Percentiles rank a stretch among this genome's conserved stretches.
Conservation (phyloP, 2,329 filamentous ascomycete species). For the Ophiostoma triangulosporum region DNA sequence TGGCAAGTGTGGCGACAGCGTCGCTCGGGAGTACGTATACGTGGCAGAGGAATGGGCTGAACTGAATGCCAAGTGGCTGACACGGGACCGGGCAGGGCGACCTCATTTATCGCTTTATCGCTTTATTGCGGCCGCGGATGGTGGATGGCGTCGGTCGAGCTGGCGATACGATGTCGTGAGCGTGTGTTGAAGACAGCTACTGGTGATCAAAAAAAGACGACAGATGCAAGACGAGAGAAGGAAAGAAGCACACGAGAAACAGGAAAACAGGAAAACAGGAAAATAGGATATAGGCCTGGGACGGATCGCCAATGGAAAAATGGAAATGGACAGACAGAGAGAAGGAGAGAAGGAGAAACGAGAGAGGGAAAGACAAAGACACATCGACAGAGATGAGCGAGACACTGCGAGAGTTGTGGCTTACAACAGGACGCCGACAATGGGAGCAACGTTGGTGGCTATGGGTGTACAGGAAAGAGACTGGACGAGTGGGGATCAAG, state of each 20-base stretch:
- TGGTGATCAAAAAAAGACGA: no score
- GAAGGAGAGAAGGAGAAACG: not conserved
- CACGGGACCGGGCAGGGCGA: not conserved
- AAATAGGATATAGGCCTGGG: no score
- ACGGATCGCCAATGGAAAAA: no score
- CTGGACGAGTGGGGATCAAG: not conserved
- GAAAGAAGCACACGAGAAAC: no score
- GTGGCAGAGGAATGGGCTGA: no score
- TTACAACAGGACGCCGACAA: conserved; percentile 3
- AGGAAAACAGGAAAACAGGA: no score
- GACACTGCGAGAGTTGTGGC: conserved; percentile 10
- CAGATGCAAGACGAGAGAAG: no score
- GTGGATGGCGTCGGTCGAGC: not conserved
- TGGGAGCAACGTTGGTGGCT: not conserved
- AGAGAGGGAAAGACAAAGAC: not conserved
- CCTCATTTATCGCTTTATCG: not conserved
- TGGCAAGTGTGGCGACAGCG: not conserved
- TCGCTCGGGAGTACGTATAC: no score
- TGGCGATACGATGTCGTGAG: no score
- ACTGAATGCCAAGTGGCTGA: not conserved
- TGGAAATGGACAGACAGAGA: not conserved
- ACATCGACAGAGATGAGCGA: not conserved
- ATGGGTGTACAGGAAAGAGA: conserved; percentile 5
- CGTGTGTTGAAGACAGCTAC: no score
- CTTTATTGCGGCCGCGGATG: no score